A percentile compares a stretch with the other conserved stretches of the same genome.
These are phyloP conservation scores for Hibiscus syriacus DNA, from an alignment of 345 rosid genomes.

Conservation along the genomic window DNA sequence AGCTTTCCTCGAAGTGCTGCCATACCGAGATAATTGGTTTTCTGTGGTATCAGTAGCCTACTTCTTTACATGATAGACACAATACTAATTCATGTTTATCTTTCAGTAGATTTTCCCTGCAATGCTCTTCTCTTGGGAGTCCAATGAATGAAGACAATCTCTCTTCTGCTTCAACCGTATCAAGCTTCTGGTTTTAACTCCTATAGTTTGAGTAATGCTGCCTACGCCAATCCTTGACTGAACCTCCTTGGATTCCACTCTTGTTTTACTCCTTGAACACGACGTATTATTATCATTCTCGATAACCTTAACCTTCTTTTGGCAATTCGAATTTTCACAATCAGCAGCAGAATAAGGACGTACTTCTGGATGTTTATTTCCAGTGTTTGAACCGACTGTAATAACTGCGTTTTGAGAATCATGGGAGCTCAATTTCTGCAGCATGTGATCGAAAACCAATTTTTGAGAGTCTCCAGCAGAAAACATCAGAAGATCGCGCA, in stretches of 20 bases:
- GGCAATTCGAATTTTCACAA: too few species aligned
- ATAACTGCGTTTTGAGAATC: neutral
- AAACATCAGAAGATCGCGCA: too few species aligned
- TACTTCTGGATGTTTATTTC: neutral
- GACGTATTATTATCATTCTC: neutral
- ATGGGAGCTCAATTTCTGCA: conserved; percentile 1
- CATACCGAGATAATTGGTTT: conserved; percentile 29
- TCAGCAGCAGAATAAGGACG: too few species aligned
- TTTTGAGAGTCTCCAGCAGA: too few species aligned
- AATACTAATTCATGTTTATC: too few species aligned
- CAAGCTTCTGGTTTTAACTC: conserved; percentile 43
- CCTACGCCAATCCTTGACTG: too few species aligned
- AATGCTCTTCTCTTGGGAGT: too few species aligned
- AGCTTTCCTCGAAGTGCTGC: conserved; percentile 66
- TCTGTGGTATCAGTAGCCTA: neutral
- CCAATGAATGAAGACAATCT: too few species aligned
- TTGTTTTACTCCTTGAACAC: neutral
- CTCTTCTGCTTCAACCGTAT: conserved; percentile 18
- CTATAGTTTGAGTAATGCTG: neutral
- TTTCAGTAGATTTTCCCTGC: too few species aligned
- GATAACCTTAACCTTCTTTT: conserved; percentile 7
- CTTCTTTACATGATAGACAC: neutral
- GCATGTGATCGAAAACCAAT: conserved; percentile 12
- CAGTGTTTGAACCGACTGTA: neutral
- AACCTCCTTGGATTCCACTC: neutral